Evolutionary conservation across 2,329 filamentous ascomycete species (phyloP), one percentile per base, ranked within the genome.

Genomic region (Salinomyces thailandicus): DNA sequence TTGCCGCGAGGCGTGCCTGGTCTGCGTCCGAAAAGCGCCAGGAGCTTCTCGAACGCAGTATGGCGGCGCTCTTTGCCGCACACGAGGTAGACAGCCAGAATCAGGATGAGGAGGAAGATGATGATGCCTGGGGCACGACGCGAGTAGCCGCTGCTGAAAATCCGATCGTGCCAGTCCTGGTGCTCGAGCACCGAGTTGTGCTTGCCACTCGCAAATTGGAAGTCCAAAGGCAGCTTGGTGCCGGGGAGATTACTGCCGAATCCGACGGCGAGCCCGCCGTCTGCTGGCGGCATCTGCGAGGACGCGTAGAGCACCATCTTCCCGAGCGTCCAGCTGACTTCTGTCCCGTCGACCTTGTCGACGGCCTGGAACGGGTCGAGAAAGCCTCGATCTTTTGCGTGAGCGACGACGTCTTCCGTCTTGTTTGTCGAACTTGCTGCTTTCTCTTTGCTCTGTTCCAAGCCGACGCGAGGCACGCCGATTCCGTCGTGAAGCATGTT

Each of bases 401-500:
- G 71, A 28, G 81, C 72, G 4, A 82, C 59, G 0, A 81, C 67
- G 32, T 75, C 77, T 45, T 84, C 80, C 1, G 85, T 86, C 7
- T 76, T 72, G 54, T 93, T 94, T 40, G 75, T 68, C 11, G 64
- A 65, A 0, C 69, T 66, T 5, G 58, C 55, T 7, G 62, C 57
- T 0, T 71, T 68, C 14, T 75, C 66, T 49, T 94, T 45, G 32
- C 47, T 37, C 9, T 48, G 42, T 40, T 60, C 89, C 11, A 94
- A 62, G 1, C 84, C 85, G 5, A 91, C 69, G 34, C 87, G 75
- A 4, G 93, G 93, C 35, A 98, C 78, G 1, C 91, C 93, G 46
- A 98, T 95, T 2, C 91, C 91, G 44, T 95, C 85, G 53, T 98
- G 89, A 3, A 98, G 70, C 53, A 98, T 80, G 51, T 93, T 98